These are phyloP conservation scores for Scleroderma citrinum DNA, from an alignment of 768 basidiomycete genomes.

Conservation along the genomic window DNA sequence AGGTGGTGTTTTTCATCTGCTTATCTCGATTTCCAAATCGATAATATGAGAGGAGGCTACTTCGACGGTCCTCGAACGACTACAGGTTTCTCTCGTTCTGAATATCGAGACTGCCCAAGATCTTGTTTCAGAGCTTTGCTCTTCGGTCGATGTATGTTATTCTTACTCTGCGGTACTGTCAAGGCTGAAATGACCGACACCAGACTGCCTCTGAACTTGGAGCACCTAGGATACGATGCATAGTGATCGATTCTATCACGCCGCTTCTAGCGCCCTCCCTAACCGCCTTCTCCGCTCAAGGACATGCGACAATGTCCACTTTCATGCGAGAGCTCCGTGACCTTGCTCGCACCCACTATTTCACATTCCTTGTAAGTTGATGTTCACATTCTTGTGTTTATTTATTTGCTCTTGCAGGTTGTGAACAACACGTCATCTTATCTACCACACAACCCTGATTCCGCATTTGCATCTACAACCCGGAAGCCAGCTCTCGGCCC, in stretches of 20 bases:
- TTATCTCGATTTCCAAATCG: background rate
- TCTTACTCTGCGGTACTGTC: background rate
- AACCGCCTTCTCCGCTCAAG: conserved; percentile 62
- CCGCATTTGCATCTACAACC: conserved; percentile 30
- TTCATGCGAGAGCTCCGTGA: conserved; percentile 62
- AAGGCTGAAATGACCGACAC: background rate
- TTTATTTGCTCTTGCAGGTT: conserved; percentile 36
- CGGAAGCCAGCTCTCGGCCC: conserved; percentile 73
- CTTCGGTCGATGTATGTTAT: conserved; percentile 25
- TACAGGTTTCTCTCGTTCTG: conserved; percentile 55
- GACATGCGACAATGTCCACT: conserved; percentile 67
- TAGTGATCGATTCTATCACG: conserved; percentile 66
- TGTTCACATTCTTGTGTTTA: background rate
- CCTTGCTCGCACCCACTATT: conserved; percentile 37
- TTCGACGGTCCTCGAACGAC: conserved; percentile 41
- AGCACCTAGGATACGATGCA: conserved; percentile 29
- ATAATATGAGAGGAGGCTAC: conserved; percentile 26
- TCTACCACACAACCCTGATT: conserved; percentile 26
- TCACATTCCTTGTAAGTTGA: conserved; percentile 52
- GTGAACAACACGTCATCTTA: conserved; percentile 49
- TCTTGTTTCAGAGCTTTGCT: conserved; percentile 41
- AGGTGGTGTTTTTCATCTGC: conserved; percentile 17
- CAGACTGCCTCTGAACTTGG: conserved; percentile 8
- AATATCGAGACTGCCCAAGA: conserved; percentile 50
- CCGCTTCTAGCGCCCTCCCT: conserved; percentile 57